Evolutionary conservation across 2,329 filamentous ascomycete genomes (phyloP), one percentile per base, ranked within the genome.

Genomic region (Didymella glomerata): DNA sequence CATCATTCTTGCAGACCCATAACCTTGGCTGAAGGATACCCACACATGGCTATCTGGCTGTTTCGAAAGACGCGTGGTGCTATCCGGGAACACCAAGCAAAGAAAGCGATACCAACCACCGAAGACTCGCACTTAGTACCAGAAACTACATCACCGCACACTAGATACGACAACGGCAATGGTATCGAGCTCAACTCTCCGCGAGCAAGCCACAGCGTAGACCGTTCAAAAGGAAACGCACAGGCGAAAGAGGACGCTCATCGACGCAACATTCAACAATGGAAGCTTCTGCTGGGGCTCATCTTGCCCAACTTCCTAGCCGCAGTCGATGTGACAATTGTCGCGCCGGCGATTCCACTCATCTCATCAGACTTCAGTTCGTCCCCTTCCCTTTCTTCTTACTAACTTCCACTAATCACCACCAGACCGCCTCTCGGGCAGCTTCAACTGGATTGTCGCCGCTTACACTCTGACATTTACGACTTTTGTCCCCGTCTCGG

Each of bases 381-480:
- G 25, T 46, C 32, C 7, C 5, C 13, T 27, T 28, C 14, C 8
- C 20, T 11, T 5, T 16, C 24, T 47, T 22, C 14, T 10, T 7
- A 13, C 7, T 13, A 11, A 24, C 22, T 8, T 9, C 11, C 10
- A 25, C 36, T 59, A 46, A 67, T 62, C 55, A 32, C 7, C n/a
- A 46, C 9, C 27, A 73, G 80, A 83, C 18, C 83, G 88, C 65
- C 79, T 89, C 2, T 90, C 88, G 68, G 72, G 72, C 36, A 70
- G 68, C 40, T 76, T 76, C 58, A 76, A 76, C 47, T 90, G 87
- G 87, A 88, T 91, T 68, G 84, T 90, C 18, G 88, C 88, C 0
- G 81, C 87, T 7, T 91, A 90, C 74, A 90, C 87, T 51, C 78
- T 91, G 14, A 88, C 87, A 0, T 85, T 86, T 0, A 87, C 88